Evolutionary conservation across 2,329 filamentous ascomycete genomes (phyloP).

Genomic region (Aspergillus sp.): DNA sequence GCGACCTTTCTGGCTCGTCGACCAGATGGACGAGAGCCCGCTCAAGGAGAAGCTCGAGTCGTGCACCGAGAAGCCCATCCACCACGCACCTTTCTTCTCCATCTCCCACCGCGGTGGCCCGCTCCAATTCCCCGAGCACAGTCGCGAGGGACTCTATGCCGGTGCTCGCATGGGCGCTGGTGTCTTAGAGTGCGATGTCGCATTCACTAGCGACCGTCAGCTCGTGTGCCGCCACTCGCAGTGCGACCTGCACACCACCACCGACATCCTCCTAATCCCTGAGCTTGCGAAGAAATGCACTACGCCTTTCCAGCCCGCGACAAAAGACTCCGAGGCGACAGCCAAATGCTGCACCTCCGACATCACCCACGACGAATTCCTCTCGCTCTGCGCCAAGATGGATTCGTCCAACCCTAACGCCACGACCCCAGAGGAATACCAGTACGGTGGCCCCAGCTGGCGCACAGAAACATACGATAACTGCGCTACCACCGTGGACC

Average conservation of each 20-base stretch:
- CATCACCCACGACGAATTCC: slow-evolving; percentile 21
- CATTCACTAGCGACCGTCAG: slow-evolving; percentile 18
- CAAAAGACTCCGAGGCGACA: slow-evolving; percentile 3
- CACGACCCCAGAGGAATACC: slow-evolving; percentile 20
- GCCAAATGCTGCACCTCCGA: slow-evolving; percentile 22
- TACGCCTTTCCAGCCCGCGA: slow-evolving; percentile 17
- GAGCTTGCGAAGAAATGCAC: slow-evolving; percentile 20
- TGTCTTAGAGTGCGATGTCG: slow-evolving; percentile 21
- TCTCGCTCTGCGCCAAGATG: slow-evolving; percentile 22
- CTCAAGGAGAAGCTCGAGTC: slow-evolving; percentile 17
- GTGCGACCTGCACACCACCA: slow-evolving; percentile 22
- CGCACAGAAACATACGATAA: slow-evolving; percentile 18
- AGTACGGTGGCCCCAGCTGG: slow-evolving; percentile 18
- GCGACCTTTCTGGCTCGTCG: slow-evolving; percentile 20
- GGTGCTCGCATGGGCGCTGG: slow-evolving; percentile 22
- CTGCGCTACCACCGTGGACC: slow-evolving; percentile 18
- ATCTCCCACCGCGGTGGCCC: slow-evolving; percentile 21
- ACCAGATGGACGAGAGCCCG: slow-evolving; percentile 19
- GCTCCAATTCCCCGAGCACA: slow-evolving; percentile 20
- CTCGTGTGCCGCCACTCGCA: slow-evolving; percentile 23
- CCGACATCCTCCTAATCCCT: slow-evolving; percentile 20
- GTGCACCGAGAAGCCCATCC: slow-evolving; percentile 19
- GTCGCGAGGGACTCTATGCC: slow-evolving; percentile 17
- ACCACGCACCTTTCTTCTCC: slow-evolving; percentile 13
- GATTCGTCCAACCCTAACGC: slow-evolving; percentile 18